Evolutionary conservation across 352 stramenopile genomes (phyloP).

Genomic region (Aphanomyces cochlioides): DNA sequence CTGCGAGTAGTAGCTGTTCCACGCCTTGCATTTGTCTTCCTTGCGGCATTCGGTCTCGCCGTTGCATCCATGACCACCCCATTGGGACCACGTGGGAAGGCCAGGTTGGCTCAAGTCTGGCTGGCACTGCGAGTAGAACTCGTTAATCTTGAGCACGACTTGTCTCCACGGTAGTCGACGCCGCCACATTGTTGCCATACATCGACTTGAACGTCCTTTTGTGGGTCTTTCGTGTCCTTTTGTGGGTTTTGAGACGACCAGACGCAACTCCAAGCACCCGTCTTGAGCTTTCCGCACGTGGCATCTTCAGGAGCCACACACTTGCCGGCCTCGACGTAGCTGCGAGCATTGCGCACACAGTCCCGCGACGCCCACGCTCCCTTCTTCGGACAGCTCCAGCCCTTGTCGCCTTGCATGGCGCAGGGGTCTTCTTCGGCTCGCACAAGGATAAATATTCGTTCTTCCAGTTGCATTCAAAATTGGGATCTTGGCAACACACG

Average conservation of each 20-base stretch:
- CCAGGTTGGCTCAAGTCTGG: neutral
- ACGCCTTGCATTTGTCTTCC: conserved; percentile 6
- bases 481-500: conserved; percentile 11
- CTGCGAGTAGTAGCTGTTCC: conserved; percentile 11
- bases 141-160: too few species aligned
- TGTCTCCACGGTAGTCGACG: too few species aligned
- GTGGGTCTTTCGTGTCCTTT: neutral
- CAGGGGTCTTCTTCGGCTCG: conserved; percentile 33
- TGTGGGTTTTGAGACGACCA: neutral
- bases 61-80: neutral
- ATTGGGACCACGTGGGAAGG: conserved; percentile 7
- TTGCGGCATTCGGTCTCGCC: neutral
- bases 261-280: conserved; percentile 59
- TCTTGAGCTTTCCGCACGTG: conserved; percentile 55
- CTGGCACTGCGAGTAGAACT: conserved; percentile 13
- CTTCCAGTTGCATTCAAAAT: conserved; percentile 4
- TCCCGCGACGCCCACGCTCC: conserved; percentile 37
- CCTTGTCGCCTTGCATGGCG: conserved; percentile 38
- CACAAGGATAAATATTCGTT: too few species aligned
- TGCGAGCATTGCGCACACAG: conserved; percentile 34
- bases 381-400: conserved; percentile 35
- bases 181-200: conserved; percentile 9
- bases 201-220: neutral
- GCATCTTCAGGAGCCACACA: conserved; percentile 54
- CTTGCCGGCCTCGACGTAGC: conserved; percentile 38